phyloP scores from a whole-genome alignment of 768 basidiomycete genomes.

The Collybiopsis confluens region DNA sequence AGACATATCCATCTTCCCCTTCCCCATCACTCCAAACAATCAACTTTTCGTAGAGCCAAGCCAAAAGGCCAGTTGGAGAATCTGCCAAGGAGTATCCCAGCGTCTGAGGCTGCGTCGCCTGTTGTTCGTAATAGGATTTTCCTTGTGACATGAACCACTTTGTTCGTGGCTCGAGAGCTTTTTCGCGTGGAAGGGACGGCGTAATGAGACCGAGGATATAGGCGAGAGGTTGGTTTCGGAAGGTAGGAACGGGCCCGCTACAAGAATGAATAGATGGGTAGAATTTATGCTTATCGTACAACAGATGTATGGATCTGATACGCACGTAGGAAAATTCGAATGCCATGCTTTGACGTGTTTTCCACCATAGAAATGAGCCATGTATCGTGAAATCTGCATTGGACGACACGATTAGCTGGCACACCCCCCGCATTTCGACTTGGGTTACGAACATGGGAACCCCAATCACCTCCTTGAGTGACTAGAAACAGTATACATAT shows the following conservation, averaged over 20 bases:
- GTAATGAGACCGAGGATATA: conserved; percentile 10
- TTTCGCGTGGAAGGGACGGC: neutral
- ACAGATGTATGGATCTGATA: neutral
- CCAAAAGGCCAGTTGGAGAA: conserved; percentile 37
- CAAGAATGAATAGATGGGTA: neutral
- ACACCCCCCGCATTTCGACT: neutral
- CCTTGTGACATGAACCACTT: conserved; percentile 6
- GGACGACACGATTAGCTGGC: neutral
- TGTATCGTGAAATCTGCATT: conserved; percentile 20
- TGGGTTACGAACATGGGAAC: conserved; percentile 11
- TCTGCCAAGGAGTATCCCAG: conserved; percentile 37
- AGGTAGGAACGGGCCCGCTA: conserved; percentile 7
- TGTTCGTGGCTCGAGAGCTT: neutral
- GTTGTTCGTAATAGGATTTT: conserved; percentile 21
- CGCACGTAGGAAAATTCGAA: conserved; percentile 25
- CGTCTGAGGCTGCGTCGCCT: conserved; percentile 30
- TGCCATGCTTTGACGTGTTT: conserved; percentile 27
- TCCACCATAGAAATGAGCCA: conserved; percentile 19
- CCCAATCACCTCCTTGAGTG: conserved; percentile 35
- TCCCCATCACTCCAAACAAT: conserved; percentile 27
- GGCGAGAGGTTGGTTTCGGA: conserved; percentile 22
- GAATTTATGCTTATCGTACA: too few species aligned
- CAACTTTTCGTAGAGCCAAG: conserved; percentile 32
- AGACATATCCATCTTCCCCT: conserved; percentile 26
- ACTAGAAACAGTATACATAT: conserved; percentile 12